Conservation (phyloP, 768 basidiomycete genomes). For the Pleurotus djamor region DNA sequence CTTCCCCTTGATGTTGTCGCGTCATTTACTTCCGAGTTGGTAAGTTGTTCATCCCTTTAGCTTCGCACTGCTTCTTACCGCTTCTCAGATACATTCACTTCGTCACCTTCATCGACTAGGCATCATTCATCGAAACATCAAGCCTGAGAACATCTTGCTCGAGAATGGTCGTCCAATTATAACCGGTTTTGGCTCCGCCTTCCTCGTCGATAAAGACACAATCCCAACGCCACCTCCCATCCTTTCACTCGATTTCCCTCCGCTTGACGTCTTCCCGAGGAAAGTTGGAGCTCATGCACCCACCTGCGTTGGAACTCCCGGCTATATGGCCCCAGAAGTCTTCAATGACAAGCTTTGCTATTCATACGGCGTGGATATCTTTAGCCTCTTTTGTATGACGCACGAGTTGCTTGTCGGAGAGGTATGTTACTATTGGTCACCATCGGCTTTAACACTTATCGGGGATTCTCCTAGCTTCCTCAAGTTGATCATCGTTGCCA, state of each 20-base stretch:
- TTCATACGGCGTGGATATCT: background rate
- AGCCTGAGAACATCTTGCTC: background rate
- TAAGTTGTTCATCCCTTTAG: background rate
- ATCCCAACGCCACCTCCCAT: too few relatives aligned
- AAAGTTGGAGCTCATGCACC: background rate
- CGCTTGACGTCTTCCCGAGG: background rate
- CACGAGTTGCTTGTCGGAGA: background rate
- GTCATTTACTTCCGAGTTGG: background rate
- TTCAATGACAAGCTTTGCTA: background rate
- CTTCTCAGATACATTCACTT: background rate
- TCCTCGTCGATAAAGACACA: background rate
- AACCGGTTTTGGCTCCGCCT: background rate
- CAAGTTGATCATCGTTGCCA: background rate
- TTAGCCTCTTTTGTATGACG: background rate
- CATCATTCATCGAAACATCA: background rate
- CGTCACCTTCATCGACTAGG: background rate
- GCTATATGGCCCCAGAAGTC: background rate
- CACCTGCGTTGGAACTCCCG: background rate
- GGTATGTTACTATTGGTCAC: background rate
- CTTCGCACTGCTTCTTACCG: background rate
- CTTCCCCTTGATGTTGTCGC: background rate
- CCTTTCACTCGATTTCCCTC: background rate
- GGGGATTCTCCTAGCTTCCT: background rate
- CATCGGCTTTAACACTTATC: background rate
- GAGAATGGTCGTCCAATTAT: background rate